Base-by-base conservation (phyloP, 352 stramenopile species). In the Pythium rhizo-oryzae region DNA sequence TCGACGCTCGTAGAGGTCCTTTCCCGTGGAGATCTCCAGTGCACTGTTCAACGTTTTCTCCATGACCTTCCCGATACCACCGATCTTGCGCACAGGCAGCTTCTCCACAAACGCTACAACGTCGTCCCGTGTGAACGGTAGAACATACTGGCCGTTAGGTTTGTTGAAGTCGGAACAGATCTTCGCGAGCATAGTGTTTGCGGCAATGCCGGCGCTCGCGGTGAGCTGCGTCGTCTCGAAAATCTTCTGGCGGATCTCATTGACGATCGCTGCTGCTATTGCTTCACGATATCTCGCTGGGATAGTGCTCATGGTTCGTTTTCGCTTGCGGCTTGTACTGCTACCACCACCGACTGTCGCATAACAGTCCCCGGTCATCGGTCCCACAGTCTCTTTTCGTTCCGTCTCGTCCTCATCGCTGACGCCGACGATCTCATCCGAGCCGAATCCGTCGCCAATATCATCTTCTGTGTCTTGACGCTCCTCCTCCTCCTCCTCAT, bases 111-210 rank as follows among this genome's bases (percentile, higher is more conserved):
- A 99, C 21, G 72, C 59, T 16, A 97, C 58, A 5, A 99, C 81
- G 43, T 67, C 39, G 7, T 89, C 62, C 21, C 90, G 81, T 23
- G 84, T 85, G 57, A 93, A 88, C 12, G 82, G 85, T 35, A 99
- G 76, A 28, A 97, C 75, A 65, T 88, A 94, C 72, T 99, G 97
- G 6, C 97, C 96, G 63, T 99, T 97, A 9, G 97, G 97, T 68
- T 99, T 99, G 79, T 99, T 98, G 37, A 92, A 79, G 70, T 99
- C 97, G 28, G 91, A 98, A 43, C 91, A 97, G 68, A 99, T 97
- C 83, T 99, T 99, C 28, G 96, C 96, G 6, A 99, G 75, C 69
- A 97, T 90, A 33, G 87, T 83, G 66, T 98, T 99, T 16, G 86
- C 83, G 43, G 91, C 92, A 47, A 99, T 84, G 13, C 97, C 97